Evolutionary conservation across 2,329 filamentous ascomycete species (phyloP).

Genomic region (Geosmithia flava): DNA sequence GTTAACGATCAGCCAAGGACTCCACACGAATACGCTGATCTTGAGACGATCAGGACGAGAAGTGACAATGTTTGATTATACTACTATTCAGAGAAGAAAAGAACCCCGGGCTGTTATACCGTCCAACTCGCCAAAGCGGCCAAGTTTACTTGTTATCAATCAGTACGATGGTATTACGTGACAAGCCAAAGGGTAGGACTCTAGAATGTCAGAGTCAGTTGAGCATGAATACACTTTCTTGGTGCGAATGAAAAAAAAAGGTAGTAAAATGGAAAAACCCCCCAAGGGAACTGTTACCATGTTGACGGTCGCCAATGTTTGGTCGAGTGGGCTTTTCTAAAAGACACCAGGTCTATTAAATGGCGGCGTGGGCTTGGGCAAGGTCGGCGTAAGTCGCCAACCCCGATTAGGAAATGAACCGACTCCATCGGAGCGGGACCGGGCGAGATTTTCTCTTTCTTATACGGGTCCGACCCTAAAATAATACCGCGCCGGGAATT

Average conservation of each 20-base stretch:
- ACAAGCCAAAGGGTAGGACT: too few relatives aligned
- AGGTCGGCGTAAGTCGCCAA: background rate
- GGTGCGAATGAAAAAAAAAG: too few relatives aligned
- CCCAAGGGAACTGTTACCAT: too few relatives aligned
- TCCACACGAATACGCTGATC: background rate
- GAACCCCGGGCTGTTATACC: background rate
- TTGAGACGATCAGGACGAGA: background rate
- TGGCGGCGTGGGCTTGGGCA: too few relatives aligned
- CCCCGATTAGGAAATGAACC: background rate
- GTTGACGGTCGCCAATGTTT: background rate
- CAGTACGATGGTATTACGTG: too few relatives aligned
- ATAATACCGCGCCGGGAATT: background rate
- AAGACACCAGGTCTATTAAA: background rate
- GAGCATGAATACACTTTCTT: too few relatives aligned
- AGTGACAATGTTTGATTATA: background rate
- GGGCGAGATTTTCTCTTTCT: background rate
- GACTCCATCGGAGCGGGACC: background rate
- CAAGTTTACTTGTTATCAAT: too few relatives aligned
- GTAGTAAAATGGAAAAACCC: too few relatives aligned
- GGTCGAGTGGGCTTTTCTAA: background rate
- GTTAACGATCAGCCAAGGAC: background rate
- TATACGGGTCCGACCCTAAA: background rate
- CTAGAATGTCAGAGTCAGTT: too few relatives aligned
- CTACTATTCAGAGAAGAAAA: too few relatives aligned
- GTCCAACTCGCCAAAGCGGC: too few relatives aligned